Percentiles rank a stretch among this genome's conserved stretches.
phyloP scores from a whole-genome alignment of 306 rosid species.

The Sesbania bispinosa region DNA sequence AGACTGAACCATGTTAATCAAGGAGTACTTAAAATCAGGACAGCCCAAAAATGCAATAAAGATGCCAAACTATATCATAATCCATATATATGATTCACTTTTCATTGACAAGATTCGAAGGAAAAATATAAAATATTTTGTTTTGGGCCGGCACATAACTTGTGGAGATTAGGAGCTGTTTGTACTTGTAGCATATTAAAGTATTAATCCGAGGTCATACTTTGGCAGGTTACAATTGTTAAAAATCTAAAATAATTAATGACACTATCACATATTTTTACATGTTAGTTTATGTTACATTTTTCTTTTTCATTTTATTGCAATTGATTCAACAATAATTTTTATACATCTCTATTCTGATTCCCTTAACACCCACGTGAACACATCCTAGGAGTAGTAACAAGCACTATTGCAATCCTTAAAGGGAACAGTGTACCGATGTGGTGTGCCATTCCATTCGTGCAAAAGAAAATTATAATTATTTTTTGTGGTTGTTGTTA shows the following conservation, averaged over 20 bases:
- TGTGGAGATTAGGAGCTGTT: neutral
- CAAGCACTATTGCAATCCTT: slow-evolving; percentile 1
- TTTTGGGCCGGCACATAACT: slow-evolving; percentile 7
- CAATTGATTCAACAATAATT: neutral
- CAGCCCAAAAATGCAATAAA: no score
- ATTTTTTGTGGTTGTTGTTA: neutral
- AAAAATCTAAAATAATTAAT: neutral
- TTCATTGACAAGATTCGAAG: neutral
- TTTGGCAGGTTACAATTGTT: neutral
- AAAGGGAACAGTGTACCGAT: slow-evolving; percentile 19
- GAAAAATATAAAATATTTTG: neutral
- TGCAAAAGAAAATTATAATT: neutral
- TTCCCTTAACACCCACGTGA: neutral
- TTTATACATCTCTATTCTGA: neutral
- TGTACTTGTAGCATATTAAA: neutral
- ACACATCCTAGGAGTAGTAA: neutral
- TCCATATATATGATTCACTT: no score
- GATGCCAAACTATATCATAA: no score
- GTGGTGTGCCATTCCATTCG: neutral
- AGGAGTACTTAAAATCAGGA: no score
- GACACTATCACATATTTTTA: neutral
- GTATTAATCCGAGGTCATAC: neutral
- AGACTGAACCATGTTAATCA: no score
- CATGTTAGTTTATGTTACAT: neutral
- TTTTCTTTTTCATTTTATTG: neutral